phyloP scores from a whole-genome alignment of 495 filamentous ascomycete genomes.

The Penicillium verhagenii region DNA sequence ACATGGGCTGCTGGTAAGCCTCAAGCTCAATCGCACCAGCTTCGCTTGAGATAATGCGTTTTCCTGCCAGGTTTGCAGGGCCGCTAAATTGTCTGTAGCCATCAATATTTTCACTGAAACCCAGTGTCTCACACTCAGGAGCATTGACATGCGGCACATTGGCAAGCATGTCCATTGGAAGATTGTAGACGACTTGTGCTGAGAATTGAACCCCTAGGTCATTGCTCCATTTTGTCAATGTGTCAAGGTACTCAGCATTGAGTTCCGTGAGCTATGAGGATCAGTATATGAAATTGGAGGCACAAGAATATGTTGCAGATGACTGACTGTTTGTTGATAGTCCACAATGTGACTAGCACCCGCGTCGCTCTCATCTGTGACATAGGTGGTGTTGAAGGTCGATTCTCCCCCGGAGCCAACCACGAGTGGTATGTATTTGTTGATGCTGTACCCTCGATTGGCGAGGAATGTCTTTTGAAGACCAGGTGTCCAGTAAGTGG shows the following conservation, averaged over 20 bases:
- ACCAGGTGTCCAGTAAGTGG: constrained; percentile 44
- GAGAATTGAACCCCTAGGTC: constrained; percentile 40
- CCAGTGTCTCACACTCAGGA: constrained; percentile 42
- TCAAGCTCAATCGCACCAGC: constrained; percentile 29
- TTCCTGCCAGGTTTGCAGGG: constrained; percentile 37
- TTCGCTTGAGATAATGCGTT: constrained; percentile 43
- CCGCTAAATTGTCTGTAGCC: constrained; percentile 47
- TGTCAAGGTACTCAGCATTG: constrained; percentile 35
- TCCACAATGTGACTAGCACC: constrained; percentile 21
- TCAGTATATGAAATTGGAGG: background rate
- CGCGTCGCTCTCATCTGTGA: constrained; percentile 3
- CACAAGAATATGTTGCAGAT: background rate
- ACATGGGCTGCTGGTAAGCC: constrained; percentile 29
- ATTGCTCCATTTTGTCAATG: constrained; percentile 33
- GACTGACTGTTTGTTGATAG: constrained; percentile 1
- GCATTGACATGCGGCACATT: constrained; percentile 41
- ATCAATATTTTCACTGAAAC: constrained; percentile 36
- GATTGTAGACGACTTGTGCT: constrained; percentile 47
- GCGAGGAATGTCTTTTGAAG: constrained; percentile 40
- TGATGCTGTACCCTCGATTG: constrained; percentile 28
- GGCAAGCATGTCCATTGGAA: constrained; percentile 46
- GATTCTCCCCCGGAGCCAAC: background rate
- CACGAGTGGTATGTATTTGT: background rate
- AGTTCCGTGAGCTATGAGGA: constrained; percentile 12
- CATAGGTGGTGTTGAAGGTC: background rate